These are phyloP conservation scores for Graphium sp. DNA, from an alignment of 2,329 filamentous ascomycete species.

Conservation along the genomic window DNA sequence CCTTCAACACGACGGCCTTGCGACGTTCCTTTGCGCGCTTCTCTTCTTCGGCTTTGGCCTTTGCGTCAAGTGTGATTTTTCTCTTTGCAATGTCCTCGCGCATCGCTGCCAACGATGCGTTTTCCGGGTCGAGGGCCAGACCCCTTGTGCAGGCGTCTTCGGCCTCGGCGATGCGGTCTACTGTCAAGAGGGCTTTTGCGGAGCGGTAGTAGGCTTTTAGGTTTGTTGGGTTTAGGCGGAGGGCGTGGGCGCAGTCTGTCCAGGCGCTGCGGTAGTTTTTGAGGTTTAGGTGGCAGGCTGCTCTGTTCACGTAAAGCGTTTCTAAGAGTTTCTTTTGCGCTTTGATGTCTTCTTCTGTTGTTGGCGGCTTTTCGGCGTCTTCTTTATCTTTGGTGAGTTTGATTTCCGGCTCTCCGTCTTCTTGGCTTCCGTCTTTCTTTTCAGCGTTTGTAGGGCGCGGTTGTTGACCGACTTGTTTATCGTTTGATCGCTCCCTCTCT, in stretches of 20 bases:
- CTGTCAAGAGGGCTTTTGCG: constrained; percentile 56
- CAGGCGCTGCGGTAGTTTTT: constrained; percentile 79
- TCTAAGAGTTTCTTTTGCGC: constrained; percentile 53
- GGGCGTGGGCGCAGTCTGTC: constrained; percentile 63
- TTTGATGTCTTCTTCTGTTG: constrained; percentile 35
- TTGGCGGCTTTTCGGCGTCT: constrained; percentile 9
- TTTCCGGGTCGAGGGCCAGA: constrained; percentile 52
- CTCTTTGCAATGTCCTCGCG: constrained; percentile 45
- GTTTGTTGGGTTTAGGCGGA: constrained; percentile 65
- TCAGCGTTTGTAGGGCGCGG: no score
- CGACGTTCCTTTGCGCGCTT: constrained; percentile 34
- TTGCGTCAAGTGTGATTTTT: constrained; percentile 33
- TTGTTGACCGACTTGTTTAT: no score
- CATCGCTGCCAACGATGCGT: constrained; percentile 47
- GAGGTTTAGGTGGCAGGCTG: constrained; percentile 75
- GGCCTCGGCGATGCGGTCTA: constrained; percentile 67
- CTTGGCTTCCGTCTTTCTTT: no score
- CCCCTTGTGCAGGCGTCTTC: constrained; percentile 63
- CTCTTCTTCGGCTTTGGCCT: constrained; percentile 37
- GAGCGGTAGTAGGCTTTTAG: constrained; percentile 87
- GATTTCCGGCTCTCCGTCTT: no score
- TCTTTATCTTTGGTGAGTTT: constrained; percentile 8
- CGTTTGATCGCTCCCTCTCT: constrained; percentile 34
- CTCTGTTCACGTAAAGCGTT: constrained; percentile 69
- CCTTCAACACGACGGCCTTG: constrained; percentile 43